A percentile compares a stretch with the other conserved stretches of the same genome.
Conservation (phyloP, 2,329 filamentous ascomycete genomes). For the Cryphonectria nitschkei region DNA sequence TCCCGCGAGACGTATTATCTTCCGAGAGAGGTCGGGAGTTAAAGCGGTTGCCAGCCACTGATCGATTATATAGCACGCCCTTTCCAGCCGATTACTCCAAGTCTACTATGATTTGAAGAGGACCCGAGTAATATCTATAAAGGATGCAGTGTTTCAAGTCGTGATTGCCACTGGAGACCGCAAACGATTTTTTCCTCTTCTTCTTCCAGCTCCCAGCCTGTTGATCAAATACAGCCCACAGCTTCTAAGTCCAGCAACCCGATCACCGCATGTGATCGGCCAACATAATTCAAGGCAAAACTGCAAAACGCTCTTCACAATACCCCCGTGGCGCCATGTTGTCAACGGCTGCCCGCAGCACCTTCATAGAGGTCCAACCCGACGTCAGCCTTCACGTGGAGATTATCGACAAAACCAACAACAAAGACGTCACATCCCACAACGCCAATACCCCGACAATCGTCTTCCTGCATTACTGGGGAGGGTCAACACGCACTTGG, state of each 20-base stretch:
- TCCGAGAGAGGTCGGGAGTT: neutral
- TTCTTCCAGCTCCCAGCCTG: no score
- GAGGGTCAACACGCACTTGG: constrained; percentile 42
- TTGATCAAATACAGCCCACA: no score
- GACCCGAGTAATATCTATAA: neutral
- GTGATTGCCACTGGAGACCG: no score
- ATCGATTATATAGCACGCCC: neutral
- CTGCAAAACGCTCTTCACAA: neutral
- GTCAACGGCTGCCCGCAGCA: neutral
- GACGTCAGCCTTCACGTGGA: neutral
- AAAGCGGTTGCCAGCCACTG: neutral
- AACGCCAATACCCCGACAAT: constrained; percentile 5
- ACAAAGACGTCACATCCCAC: neutral
- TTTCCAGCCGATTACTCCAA: neutral
- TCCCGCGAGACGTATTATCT: neutral
- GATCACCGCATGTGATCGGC: neutral
- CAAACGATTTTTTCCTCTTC: no score
- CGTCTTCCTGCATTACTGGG: constrained; percentile 45
- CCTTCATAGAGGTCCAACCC: neutral
- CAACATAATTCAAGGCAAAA: neutral
- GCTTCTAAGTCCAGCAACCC: no score
- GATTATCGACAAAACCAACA: neutral
- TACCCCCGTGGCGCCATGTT: neutral
- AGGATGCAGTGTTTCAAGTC: no score
- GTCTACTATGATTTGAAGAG: neutral